Percentiles rank a stretch among this genome's conserved stretches.
These are phyloP conservation scores for Fonsecaea erecta DNA, from an alignment of 2,329 filamentous ascomycete species.

Conservation along the genomic window DNA sequence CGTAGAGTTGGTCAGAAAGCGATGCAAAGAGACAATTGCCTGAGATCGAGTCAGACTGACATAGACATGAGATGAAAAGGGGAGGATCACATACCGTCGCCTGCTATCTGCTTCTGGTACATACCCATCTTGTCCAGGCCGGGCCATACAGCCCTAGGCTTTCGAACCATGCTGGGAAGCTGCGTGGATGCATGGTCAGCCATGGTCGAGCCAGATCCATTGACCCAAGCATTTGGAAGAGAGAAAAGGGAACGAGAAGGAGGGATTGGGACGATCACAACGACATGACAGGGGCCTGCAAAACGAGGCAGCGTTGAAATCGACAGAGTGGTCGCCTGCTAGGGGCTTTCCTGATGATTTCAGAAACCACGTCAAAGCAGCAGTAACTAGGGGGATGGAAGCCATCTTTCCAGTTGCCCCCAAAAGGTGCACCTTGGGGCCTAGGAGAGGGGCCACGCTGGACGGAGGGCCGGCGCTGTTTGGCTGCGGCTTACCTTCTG, in stretches of 20 bases:
- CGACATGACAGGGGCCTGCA: constrained; percentile 26
- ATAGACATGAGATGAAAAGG: background rate
- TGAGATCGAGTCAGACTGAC: constrained; percentile 41
- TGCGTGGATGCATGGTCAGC: constrained; percentile 38
- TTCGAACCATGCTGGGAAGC: constrained; percentile 39
- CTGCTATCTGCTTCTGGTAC: constrained; percentile 37
- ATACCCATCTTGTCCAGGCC: constrained; percentile 36
- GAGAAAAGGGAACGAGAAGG: constrained; percentile 10
- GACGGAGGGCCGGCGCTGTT: background rate
- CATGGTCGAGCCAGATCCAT: constrained; percentile 38
- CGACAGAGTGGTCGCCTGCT: constrained; percentile 28
- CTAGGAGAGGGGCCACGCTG: background rate
- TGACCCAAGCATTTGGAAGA: constrained; percentile 35
- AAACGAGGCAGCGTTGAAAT: constrained; percentile 19
- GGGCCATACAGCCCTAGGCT: constrained; percentile 38
- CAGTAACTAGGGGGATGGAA: constrained; percentile 3
- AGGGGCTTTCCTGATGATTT: constrained; percentile 28
- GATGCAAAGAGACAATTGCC: constrained; percentile 74
- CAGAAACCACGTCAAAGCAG: constrained; percentile 20
- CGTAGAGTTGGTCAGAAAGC: constrained; percentile 69
- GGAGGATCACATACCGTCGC: constrained; percentile 32
- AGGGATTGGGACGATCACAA: constrained; percentile 17
- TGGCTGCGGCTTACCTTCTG: constrained; percentile 17
- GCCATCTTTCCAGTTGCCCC: background rate
- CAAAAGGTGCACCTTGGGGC: background rate